Evolutionary conservation across 495 filamentous ascomycete species (phyloP).

Genomic region (Aspergillus bertholletiae): DNA sequence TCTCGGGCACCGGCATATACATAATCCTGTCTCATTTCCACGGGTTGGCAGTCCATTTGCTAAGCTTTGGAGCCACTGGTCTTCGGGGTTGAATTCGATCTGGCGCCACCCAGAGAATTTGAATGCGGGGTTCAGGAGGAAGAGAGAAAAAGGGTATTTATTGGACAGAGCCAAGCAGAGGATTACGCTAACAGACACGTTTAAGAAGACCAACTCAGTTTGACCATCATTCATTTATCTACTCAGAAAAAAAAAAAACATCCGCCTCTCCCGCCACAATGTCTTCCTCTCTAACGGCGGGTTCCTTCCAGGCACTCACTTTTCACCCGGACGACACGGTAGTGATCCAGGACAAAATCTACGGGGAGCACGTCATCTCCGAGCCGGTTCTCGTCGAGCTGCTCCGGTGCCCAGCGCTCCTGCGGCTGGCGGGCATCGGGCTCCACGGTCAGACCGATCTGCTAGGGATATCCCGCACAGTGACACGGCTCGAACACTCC

Average conservation of each 20-base stretch:
- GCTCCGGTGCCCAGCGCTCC: conserved; percentile 28
- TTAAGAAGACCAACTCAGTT: neutral
- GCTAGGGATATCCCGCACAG: conserved; percentile 29
- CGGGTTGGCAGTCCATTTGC: too few species aligned
- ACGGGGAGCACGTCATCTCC: conserved; percentile 28
- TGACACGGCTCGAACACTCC: conserved; percentile 43
- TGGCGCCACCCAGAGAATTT: too few species aligned
- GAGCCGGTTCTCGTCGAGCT: conserved; percentile 38
- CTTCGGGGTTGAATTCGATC: too few species aligned
- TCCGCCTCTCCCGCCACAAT: neutral
- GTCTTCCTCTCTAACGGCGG: neutral
- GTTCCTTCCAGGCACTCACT: conserved; percentile 20
- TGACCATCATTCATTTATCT: too few species aligned
- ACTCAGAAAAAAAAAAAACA: neutral
- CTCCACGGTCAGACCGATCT: conserved; percentile 38
- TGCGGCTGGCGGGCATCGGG: conserved; percentile 33
- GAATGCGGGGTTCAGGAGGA: neutral
- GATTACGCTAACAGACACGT: neutral
- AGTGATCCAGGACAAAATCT: conserved; percentile 32
- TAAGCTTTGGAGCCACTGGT: too few species aligned
- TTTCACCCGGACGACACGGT: conserved; percentile 13
- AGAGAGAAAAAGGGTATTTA: neutral
- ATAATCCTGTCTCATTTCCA: too few species aligned
- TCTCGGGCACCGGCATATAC: too few species aligned
- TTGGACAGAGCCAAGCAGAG: neutral